Conservation (phyloP, 768 basidiomycete species). For the Russula earlei region DNA sequence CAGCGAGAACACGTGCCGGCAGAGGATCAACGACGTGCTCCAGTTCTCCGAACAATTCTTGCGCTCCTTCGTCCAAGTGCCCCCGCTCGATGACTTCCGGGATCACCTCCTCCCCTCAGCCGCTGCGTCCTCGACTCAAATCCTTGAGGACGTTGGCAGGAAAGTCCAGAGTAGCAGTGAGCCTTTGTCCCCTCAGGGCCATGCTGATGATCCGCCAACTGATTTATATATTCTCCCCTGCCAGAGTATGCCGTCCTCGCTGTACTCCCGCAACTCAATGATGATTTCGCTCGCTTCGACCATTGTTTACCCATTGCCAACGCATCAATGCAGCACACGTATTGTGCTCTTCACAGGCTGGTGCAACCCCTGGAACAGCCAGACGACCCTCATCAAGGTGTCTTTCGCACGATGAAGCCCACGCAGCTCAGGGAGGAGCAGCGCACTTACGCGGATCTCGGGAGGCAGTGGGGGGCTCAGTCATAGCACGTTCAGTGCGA, state of each 20-base stretch:
- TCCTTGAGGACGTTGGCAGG: neutral
- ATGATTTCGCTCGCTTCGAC: neutral
- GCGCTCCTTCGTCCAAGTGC: conserved; percentile 5
- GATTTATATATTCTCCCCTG: neutral
- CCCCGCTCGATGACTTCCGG: conserved; percentile 1
- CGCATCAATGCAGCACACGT: neutral
- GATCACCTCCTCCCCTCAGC: conserved; percentile 4
- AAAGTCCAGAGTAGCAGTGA: neutral
- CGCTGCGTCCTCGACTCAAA: neutral
- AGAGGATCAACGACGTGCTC: neutral
- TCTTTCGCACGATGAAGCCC: neutral
- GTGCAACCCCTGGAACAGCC: conserved; percentile 3
- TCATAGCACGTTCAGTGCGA: no score
- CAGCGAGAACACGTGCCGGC: neutral
- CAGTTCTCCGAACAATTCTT: conserved; percentile 4
- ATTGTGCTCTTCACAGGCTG: neutral
- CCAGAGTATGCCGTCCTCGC: neutral
- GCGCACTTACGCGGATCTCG: neutral
- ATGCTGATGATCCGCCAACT: neutral
- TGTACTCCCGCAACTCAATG: neutral
- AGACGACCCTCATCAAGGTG: neutral
- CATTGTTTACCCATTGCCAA: neutral
- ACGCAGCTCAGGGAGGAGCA: conserved; percentile 4
- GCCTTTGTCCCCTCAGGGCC: neutral
- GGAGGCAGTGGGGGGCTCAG: neutral